Base-by-base conservation (phyloP, 2,329 filamentous ascomycete genomes). In the Xylaria sp. region DNA sequence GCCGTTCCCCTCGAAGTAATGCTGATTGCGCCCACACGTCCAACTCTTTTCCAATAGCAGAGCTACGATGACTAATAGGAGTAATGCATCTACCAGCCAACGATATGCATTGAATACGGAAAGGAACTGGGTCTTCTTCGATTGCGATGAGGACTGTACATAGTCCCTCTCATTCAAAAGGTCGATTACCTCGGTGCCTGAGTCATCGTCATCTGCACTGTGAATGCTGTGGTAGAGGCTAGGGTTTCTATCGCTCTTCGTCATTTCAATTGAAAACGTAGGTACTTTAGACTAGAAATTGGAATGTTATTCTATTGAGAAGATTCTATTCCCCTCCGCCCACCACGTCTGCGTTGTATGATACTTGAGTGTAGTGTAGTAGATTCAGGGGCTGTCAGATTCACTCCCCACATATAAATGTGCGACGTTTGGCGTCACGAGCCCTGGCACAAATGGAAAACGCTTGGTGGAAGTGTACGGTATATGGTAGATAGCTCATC, bases 41-140 rank as follows among this genome's bases (percentile, higher is more conserved):
- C 69, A 69, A 11, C 72, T 72, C 31, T 75, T 72, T 31, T 80
- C 77, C 5, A 81, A 38, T 27, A 81, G 68, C 10, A 81, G 74
- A 1, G 74, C 74, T 38, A 81, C 56, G 51, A 81, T 77, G 1
- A 78, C 71, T 5, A 80, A 44, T 0, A 82, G 58, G 2, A 82
- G 67, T 1, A 77, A 67, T 5, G 74, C 76, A 63, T 82, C 79
- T 4, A 81, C 53, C 2, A 80, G 38, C 73, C 78, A 73, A 56
- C 73, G 65, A 58, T 75, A 61, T 27, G 69, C 62, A 39, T 71
- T 72, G 29, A 76, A 42, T n/a, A 68, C 61, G 10, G 64, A 61
- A 6, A 74, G 61, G 2, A 72, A 55, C 5, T 54, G 59, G 31
- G 62, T 59, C 50, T 63, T 68, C 22, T 64, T 69, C 31, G 68